Conservation (phyloP, 2,329 filamentous ascomycete genomes). For the Ceratocystis diversiconidia region DNA sequence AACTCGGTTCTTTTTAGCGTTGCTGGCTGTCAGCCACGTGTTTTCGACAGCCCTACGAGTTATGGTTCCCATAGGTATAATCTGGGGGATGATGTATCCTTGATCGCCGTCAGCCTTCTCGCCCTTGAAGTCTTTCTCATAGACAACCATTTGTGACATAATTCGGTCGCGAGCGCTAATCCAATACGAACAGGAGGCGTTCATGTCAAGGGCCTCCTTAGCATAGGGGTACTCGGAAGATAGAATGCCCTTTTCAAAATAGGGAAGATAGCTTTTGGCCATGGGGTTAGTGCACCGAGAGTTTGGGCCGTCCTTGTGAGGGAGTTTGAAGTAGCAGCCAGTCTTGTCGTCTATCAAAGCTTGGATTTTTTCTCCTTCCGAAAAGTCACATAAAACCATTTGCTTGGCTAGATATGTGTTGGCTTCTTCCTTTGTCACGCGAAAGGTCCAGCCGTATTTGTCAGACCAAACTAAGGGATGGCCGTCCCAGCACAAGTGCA, state of each 20-base stretch:
- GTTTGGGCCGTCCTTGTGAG: conserved; percentile 84
- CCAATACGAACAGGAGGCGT: conserved; percentile 97
- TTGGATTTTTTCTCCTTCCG: conserved; percentile 42
- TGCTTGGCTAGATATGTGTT: conserved; percentile 54
- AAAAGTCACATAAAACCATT: conserved; percentile 61
- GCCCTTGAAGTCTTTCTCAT: conserved; percentile 44
- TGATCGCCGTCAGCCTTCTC: conserved; percentile 21
- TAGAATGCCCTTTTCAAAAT: conserved; percentile 79
- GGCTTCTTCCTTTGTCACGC: conserved; percentile 49
- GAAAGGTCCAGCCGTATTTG: conserved; percentile 84
- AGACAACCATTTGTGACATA: conserved; percentile 88
- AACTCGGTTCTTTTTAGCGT: conserved; percentile 89
- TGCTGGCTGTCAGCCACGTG: conserved; percentile 94
- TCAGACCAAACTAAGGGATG: conserved; percentile 88
- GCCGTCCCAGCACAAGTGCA: conserved; percentile 78
- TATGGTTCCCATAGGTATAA: conserved; percentile 97
- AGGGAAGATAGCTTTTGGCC: conserved; percentile 77
- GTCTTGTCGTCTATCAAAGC: conserved; percentile 50
- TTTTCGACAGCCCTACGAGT: conserved; percentile 91
- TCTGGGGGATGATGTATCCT: conserved; percentile 83
- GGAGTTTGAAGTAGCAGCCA: conserved; percentile 75
- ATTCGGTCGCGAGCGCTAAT: conserved; percentile 91
- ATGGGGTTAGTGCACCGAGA: conserved; percentile 76
- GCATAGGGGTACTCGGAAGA: conserved; percentile 82
- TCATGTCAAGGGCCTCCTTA: conserved; percentile 95